These are phyloP conservation scores for Mycena polygramma DNA, from an alignment of 768 basidiomycete genomes.

Conservation along the genomic window DNA sequence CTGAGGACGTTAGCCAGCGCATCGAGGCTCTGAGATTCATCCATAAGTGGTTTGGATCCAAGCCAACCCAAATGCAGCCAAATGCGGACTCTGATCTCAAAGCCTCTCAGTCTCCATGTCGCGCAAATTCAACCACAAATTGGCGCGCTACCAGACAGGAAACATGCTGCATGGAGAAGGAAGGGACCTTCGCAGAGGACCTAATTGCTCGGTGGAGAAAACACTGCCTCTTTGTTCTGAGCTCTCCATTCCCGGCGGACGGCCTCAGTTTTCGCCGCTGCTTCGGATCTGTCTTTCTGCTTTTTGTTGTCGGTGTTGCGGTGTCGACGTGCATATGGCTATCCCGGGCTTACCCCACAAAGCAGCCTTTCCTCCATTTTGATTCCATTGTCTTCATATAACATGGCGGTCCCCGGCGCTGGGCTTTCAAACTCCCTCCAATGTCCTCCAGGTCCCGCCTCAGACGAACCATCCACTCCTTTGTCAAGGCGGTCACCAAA, in stretches of 20 bases:
- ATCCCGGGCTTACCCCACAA: conserved; percentile 34
- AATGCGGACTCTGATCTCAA: not conserved
- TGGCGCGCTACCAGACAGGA: not conserved
- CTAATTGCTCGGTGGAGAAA: not conserved
- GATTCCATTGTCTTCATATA: conserved; percentile 30
- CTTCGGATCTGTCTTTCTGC: conserved; percentile 37
- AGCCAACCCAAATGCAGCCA: not conserved
- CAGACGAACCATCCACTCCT: conserved; percentile 25
- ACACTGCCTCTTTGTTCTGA: conserved; percentile 6
- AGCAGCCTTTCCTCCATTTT: conserved; percentile 30
- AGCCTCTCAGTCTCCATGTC: not conserved
- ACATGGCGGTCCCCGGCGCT: conserved; percentile 13
- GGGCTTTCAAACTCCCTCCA: not conserved
- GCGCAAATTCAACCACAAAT: conserved; percentile 5
- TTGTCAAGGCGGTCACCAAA: conserved; percentile 19
- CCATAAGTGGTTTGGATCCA: conserved; percentile 51
- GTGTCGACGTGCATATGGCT: conserved; percentile 13
- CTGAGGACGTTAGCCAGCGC: conserved; percentile 72
- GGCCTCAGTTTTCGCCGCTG: conserved; percentile 20
- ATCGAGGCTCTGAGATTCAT: conserved; percentile 72
- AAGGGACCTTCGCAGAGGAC: not conserved
- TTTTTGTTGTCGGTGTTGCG: conserved; percentile 34
- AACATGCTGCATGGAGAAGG: not conserved
- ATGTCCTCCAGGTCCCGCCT: conserved; percentile 27
- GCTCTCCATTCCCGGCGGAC: conserved; percentile 33